Conservation (phyloP, 2,329 filamentous ascomycete genomes). For the Seiridium cupressi region DNA sequence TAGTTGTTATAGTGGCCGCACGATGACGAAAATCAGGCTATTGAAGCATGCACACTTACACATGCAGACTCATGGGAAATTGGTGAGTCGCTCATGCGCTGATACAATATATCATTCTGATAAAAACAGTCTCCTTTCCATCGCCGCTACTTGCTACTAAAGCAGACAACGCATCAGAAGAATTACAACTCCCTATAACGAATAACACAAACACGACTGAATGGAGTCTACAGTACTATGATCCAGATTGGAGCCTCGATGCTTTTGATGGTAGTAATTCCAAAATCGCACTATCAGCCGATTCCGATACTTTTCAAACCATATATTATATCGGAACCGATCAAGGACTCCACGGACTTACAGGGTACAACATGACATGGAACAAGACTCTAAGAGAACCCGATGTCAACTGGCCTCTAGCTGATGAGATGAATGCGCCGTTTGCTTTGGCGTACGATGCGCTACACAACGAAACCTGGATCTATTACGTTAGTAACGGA, state of each 20-base stretch:
- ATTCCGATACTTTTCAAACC: constrained; percentile 15
- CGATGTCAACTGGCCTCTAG: constrained; percentile 25
- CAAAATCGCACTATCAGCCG: constrained; percentile 20
- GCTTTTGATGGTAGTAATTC: constrained; percentile 15
- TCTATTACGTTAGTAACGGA: constrained; percentile 30
- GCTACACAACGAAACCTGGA: constrained; percentile 19
- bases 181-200: too few relatives aligned
- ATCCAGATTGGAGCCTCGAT: constrained; percentile 8
- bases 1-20: too few relatives aligned
- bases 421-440: constrained; percentile 26
- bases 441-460: constrained; percentile 25
- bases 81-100: not conserved
- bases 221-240: constrained; percentile 14
- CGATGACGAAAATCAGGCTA: not conserved
- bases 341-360: constrained; percentile 21
- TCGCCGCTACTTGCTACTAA: too few relatives aligned
- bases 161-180: not conserved
- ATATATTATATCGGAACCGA: constrained; percentile 33
- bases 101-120: not conserved
- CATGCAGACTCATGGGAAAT: not conserved
- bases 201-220: constrained; percentile 21
- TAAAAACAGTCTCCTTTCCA: not conserved
- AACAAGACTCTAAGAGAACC: constrained; percentile 11
- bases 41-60: not conserved
- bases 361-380: constrained; percentile 22